Evolutionary conservation across 2,329 filamentous ascomycete species (phyloP), one percentile per base, ranked within the genome.

Genomic region (Tolypocladium endophyticum): DNA sequence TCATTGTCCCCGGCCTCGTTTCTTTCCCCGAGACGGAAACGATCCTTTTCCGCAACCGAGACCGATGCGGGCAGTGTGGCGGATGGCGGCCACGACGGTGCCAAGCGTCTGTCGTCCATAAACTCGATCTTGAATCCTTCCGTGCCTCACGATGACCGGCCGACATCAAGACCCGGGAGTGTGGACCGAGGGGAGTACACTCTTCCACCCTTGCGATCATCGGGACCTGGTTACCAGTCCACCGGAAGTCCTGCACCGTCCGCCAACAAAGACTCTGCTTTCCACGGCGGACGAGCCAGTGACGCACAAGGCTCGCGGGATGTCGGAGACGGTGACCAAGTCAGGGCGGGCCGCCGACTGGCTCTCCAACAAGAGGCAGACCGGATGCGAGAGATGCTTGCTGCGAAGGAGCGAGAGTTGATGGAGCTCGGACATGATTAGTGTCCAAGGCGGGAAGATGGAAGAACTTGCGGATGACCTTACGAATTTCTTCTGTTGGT

Each of bases 401-500:
- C 85, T 12, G 87, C 84, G 16, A 92, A 92, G 68, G 89, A 92
- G 72, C 79, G 85, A 55, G 89, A 92, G 67, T 75, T 92, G 23
- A 70, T 72, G 65, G 73, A 73, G 56, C 64, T 74, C 56, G 70
- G 69, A 56, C 66, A 63, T 30, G 64, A 68, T 20, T 55, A 55
- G 59, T 57, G 59, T 28, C 16, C 4, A 23, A n/a, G 18, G 38
- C 8, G 38, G n/a, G 57, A 65, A 62, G 60, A 59, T 63, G 55
- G 60, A 65, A 50, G 58, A 59, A 59, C 30, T 63, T 58, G 57
- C 58, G 58, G 60, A 69, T 57, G 64, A 66, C 55, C 20, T 68
- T 64, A 69, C 64, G 67, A 68, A 54, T 61, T 63, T 58, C 61
- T 65, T 58, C 50, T 61, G 60, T 63, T 52, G 58, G 58, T 62